Evolutionary conservation across 2,329 filamentous ascomycete species (phyloP), one percentile per base, ranked within the genome.

Genomic region (Paecilomyces fulvus): DNA sequence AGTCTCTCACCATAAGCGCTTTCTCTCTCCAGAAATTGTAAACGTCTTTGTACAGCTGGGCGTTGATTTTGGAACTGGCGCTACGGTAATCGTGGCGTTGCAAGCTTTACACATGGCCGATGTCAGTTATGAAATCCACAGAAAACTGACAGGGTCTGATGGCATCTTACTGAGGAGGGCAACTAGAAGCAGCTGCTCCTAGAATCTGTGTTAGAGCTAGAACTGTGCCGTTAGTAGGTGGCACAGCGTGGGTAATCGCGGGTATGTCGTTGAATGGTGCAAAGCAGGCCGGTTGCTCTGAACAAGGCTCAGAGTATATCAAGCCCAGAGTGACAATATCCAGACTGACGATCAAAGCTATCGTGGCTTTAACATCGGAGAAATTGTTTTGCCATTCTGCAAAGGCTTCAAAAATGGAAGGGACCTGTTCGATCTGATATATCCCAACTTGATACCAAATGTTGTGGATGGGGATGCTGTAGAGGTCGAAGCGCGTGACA

Each of bases 301-400:
- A 33, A 1, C 54, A 46, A 3, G 65, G 61, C 14, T 56, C 55
- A 3, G 61, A 62, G 50, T 68, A 70, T 3, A 70, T 48, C 10
- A 70, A 50, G 0, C 49, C 62, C 7, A 67, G 20, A 0, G 52
- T 55, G 12, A 58, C 51, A 14, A 28, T 52, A 5, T 65, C 57
- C 9, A 65, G 55, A 6, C 56, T 51, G 11, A 66, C 59, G 17
- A 56, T 52, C 10, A 65, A 55, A 28, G 43, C 57, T 0, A 65
- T 53, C 25, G 57, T 64, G 11, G 60, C 37, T 53, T 64, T 67
- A 12, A 58, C 25, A 55, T 68, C 65, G 0, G 55, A 59, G 17
- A 56, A 64, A 5, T 59, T 59, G n/a, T 60, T 52, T 55, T 70
- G 67, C 64, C 64, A 70, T 43, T 63, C n/a, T 0, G 58, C 66